Evolutionary conservation across 2,329 filamentous ascomycete genomes (phyloP).

Genomic region (Pseudonectria foliicola): DNA sequence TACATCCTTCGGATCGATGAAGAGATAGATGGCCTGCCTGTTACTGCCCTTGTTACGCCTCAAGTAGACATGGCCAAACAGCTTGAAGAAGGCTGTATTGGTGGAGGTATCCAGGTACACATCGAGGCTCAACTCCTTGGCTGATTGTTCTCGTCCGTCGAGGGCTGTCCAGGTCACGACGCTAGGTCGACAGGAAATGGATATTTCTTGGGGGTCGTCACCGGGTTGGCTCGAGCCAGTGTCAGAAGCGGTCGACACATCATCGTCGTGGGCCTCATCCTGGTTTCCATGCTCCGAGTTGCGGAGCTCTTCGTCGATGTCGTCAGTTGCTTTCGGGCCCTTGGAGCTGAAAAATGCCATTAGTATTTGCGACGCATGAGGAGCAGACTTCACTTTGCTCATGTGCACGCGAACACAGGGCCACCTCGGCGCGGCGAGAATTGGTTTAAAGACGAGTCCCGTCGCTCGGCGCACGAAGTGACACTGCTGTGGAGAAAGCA

Average conservation of each 20-base stretch:
- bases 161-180: too few species aligned
- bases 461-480: conserved; percentile 3
- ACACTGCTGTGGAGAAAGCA: conserved; percentile 1
- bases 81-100: too few species aligned
- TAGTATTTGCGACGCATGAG: not conserved
- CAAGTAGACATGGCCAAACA: too few species aligned
- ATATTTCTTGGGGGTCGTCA: too few species aligned
- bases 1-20: too few species aligned
- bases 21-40: too few species aligned
- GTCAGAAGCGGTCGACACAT: not conserved
- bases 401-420: not conserved
- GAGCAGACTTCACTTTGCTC: conserved; percentile 4
- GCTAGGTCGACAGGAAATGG: too few species aligned
- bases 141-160: too few species aligned
- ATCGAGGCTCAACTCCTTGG: too few species aligned
- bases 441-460: conserved; percentile 4
- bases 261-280: not conserved
- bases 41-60: too few species aligned
- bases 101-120: too few species aligned
- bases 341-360: conserved; percentile 1
- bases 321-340: conserved; percentile 1
- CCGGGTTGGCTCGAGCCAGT: too few species aligned
- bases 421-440: conserved; percentile 1
- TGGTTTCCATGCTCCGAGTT: not conserved
- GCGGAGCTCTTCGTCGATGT: not conserved